These are phyloP conservation scores for Tarenaya hassleriana DNA, from an alignment of 345 rosid genomes.

Conservation along the genomic window DNA sequence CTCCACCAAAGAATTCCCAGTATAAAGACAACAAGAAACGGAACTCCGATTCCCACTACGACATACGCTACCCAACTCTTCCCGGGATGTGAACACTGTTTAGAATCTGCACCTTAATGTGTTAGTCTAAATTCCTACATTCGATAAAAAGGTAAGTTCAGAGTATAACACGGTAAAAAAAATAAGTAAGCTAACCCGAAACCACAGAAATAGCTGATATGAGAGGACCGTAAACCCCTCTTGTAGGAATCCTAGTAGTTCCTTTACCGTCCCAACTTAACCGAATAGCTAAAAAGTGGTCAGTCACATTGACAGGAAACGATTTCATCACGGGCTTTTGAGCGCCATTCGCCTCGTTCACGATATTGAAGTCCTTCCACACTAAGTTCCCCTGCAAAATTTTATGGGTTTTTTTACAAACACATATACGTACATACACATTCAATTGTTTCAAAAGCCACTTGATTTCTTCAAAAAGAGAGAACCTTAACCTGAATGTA, in stretches of 20 bases:
- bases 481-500: slow-evolving; percentile 46
- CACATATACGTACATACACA: background rate
- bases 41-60: slow-evolving; percentile 29
- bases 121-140: background rate
- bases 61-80: slow-evolving; percentile 17
- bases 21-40: slow-evolving; percentile 27
- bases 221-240: slow-evolving; percentile 52
- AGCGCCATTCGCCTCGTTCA: slow-evolving; percentile 42
- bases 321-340: slow-evolving; percentile 28
- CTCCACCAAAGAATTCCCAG: slow-evolving; percentile 40
- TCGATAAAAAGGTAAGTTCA: slow-evolving; percentile 13
- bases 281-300: slow-evolving; percentile 39
- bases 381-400: slow-evolving; percentile 38
- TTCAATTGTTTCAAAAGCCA: slow-evolving; percentile 1
- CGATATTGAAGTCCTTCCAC: slow-evolving; percentile 45
- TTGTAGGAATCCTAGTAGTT: slow-evolving; percentile 40
- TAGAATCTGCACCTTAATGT: slow-evolving; percentile 26
- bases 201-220: slow-evolving; percentile 47
- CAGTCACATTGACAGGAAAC: slow-evolving; percentile 30
- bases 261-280: slow-evolving; percentile 60
- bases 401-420: slow-evolving; percentile 13
- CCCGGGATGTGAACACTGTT: slow-evolving; percentile 20
- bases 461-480: slow-evolving; percentile 2
- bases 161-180: slow-evolving; percentile 10
- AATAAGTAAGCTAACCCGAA: slow-evolving; percentile 33